Conservation (phyloP, 2,329 filamentous ascomycete species). For the Trichoderma arundinaceum region DNA sequence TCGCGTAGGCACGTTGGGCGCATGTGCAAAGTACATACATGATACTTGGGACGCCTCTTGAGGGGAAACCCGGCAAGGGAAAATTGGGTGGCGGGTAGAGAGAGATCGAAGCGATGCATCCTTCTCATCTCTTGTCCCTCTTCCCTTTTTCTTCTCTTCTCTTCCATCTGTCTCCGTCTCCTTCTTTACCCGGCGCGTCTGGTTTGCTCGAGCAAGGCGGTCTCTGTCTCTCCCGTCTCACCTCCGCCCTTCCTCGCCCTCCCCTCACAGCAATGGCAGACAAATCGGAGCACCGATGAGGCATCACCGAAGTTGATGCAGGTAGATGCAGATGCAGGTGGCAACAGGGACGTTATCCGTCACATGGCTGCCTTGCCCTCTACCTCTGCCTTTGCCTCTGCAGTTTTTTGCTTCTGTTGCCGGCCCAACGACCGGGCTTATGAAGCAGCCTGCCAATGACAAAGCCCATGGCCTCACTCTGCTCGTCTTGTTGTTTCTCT, state of each 20-base stretch:
- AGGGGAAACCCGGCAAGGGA: too few relatives aligned
- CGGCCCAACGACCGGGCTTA: background rate
- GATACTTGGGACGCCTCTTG: too few relatives aligned
- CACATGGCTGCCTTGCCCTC: slow-evolving; percentile 8
- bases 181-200: background rate
- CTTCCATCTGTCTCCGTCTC: background rate
- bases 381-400: background rate
- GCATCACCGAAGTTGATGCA: slow-evolving; percentile 1
- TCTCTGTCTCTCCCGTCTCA: too few relatives aligned
- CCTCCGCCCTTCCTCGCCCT: too few relatives aligned
- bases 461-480: background rate
- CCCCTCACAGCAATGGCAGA: too few relatives aligned
- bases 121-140: background rate
- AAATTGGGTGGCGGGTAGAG: too few relatives aligned
- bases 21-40: too few relatives aligned
- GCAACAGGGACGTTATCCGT: background rate
- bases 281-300: too few relatives aligned
- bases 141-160: background rate
- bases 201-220: background rate
- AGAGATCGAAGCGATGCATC: background rate
- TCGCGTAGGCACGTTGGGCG: too few relatives aligned
- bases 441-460: slow-evolving; percentile 6
- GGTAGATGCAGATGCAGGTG: background rate
- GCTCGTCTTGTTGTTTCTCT: too few relatives aligned
- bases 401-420: too few relatives aligned